Percentiles rank a stretch among this genome's conserved stretches.
These are phyloP conservation scores for Fusarium camptoceras DNA, from an alignment of 2,329 filamentous ascomycete genomes.

Conservation along the genomic window DNA sequence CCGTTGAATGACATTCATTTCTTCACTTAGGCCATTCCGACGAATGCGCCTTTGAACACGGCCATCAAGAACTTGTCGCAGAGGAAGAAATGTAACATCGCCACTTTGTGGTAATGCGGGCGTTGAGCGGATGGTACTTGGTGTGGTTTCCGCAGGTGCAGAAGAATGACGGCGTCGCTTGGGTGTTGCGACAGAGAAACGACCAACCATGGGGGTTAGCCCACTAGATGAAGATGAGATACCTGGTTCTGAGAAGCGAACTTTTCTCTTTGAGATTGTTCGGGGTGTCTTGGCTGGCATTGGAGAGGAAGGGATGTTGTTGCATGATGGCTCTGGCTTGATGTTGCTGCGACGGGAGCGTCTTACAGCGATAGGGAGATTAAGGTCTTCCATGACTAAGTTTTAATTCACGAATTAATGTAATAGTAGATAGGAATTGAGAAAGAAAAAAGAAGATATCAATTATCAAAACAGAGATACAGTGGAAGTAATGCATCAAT, in stretches of 20 bases:
- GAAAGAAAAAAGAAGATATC: neutral
- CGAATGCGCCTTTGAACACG: constrained; percentile 68
- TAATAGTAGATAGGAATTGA: neutral
- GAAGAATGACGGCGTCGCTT: constrained; percentile 61
- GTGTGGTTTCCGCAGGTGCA: constrained; percentile 50
- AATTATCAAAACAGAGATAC: neutral
- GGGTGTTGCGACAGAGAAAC: constrained; percentile 59
- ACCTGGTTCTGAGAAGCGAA: constrained; percentile 71
- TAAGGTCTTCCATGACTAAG: constrained; percentile 52
- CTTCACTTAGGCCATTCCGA: constrained; percentile 67
- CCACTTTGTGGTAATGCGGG: constrained; percentile 47
- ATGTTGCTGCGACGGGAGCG: constrained; percentile 62
- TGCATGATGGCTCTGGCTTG: constrained; percentile 45
- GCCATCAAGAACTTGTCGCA: constrained; percentile 68
- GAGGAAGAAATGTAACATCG: constrained; percentile 56
- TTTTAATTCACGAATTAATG: neutral
- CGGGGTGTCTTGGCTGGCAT: constrained; percentile 48
- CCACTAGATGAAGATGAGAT: constrained; percentile 58
- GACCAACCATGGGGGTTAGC: constrained; percentile 68
- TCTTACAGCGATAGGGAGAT: constrained; percentile 67
- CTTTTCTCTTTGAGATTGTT: constrained; percentile 57
- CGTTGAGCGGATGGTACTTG: constrained; percentile 31
- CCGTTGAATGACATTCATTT: constrained; percentile 65
- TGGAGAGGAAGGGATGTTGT: constrained; percentile 28
- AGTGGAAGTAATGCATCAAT: neutral